Evolutionary conservation across 2,329 filamentous ascomycete genomes (phyloP).

Genomic region (Botrytis hyacinthi): DNA sequence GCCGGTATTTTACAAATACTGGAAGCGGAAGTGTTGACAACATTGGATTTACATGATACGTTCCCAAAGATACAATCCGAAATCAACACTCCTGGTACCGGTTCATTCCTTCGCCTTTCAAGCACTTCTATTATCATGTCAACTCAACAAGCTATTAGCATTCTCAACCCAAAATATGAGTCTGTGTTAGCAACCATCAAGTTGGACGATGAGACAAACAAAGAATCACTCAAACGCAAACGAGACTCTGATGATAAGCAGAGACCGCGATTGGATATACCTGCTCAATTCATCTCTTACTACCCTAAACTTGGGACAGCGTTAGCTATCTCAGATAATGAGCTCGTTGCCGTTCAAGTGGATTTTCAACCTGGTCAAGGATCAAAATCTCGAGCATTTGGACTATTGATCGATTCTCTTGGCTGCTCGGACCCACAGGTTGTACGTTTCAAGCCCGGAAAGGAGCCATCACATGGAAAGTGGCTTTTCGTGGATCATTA

Average conservation of each 20-base stretch:
- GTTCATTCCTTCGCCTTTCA: conserved; percentile 65
- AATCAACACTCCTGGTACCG: conserved; percentile 50
- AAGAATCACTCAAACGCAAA: conserved; percentile 30
- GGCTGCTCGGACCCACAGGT: conserved; percentile 57
- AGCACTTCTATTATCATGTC: conserved; percentile 63
- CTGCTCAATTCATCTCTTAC: conserved; percentile 51
- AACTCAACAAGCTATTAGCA: conserved; percentile 53
- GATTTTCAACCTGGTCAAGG: conserved; percentile 57
- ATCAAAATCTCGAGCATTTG: conserved; percentile 55
- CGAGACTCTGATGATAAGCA: conserved; percentile 30
- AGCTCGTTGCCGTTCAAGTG: conserved; percentile 68
- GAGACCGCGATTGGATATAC: conserved; percentile 14
- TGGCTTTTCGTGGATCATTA: conserved; percentile 32
- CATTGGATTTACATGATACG: conserved; percentile 62
- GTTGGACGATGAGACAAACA: conserved; percentile 29
- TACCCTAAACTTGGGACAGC: conserved; percentile 65
- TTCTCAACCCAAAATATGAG: conserved; percentile 69
- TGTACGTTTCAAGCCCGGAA: conserved; percentile 27
- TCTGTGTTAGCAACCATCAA: conserved; percentile 46
- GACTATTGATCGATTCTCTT: conserved; percentile 70
- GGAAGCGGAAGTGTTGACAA: conserved; percentile 50
- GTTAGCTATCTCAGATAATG: conserved; percentile 61
- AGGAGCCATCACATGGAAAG: conserved; percentile 14
- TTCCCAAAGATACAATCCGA: conserved; percentile 59
- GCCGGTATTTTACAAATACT: conserved; percentile 65